These are phyloP conservation scores for Trypanosomatidae sp. DNA, from an alignment of 208 protist genomes.

Conservation along the genomic window DNA sequence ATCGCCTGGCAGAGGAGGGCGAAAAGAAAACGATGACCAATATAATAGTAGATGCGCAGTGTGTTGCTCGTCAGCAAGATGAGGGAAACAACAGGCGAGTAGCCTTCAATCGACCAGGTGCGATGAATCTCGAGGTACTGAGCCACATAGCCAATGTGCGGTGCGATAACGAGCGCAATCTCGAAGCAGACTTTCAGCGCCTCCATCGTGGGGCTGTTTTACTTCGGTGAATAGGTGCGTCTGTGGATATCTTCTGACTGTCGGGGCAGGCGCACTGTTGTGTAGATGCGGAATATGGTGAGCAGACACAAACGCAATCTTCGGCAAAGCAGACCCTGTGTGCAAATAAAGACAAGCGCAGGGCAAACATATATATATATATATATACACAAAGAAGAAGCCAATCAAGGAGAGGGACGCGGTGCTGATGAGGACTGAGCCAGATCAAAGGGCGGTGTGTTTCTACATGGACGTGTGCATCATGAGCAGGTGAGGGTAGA, in stretches of 20 bases:
- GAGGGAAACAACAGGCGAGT: constrained; percentile 66
- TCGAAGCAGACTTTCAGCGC: constrained; percentile 28
- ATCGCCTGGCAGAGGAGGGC: constrained; percentile 71
- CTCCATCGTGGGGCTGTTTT: background rate
- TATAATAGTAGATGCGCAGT: constrained; percentile 74
- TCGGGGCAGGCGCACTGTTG: background rate
- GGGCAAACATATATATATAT: background rate
- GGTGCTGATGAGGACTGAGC: background rate
- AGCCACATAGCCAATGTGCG: constrained; percentile 70
- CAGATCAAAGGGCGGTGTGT: background rate
- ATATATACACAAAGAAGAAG: background rate
- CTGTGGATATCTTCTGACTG: background rate
- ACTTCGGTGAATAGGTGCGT: background rate
- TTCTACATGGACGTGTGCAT: background rate
- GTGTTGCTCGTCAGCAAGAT: constrained; percentile 81
- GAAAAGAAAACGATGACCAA: constrained; percentile 56
- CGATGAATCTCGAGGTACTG: constrained; percentile 53
- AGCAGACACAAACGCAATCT: background rate
- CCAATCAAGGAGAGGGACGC: background rate
- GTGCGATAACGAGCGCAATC: constrained; percentile 55
- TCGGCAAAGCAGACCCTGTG: background rate
- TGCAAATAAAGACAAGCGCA: background rate
- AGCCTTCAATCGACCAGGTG: constrained; percentile 49
- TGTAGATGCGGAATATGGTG: background rate
- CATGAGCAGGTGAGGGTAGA: background rate